These are phyloP conservation scores for Populus hybrid DNA, from an alignment of 441 rosid genomes.

Conservation along the genomic window DNA sequence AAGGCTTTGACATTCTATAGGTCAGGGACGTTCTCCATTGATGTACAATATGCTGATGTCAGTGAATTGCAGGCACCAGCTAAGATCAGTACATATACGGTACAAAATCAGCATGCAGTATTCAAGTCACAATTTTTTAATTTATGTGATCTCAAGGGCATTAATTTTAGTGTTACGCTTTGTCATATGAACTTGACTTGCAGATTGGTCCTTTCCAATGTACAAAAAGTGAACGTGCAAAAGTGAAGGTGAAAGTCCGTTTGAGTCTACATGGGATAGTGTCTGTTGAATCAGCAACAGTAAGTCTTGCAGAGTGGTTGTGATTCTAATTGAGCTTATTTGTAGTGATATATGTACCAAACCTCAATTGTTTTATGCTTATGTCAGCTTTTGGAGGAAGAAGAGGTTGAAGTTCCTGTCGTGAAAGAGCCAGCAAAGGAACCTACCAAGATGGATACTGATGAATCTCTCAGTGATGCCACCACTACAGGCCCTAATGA, in stretches of 20 bases:
- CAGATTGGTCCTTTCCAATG: conserved; percentile 98
- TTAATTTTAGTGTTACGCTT: background rate
- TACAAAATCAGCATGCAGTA: conserved; percentile 16
- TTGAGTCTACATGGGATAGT: conserved; percentile 83
- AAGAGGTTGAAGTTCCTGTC: conserved; percentile 80
- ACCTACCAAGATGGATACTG: conserved; percentile 71
- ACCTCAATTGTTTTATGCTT: background rate
- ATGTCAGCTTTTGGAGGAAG: conserved; percentile 82
- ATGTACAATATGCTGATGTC: conserved; percentile 69
- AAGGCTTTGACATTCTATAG: conserved; percentile 84
- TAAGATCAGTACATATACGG: conserved; percentile 77
- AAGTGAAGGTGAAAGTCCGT: conserved; percentile 84
- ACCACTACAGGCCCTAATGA: conserved; percentile 51
- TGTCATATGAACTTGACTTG: conserved; percentile 12
- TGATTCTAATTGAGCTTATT: background rate
- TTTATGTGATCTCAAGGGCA: background rate
- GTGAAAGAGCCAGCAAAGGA: conserved; percentile 57
- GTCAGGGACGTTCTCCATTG: conserved; percentile 73
- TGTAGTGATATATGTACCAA: too few species aligned
- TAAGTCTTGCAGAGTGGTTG: conserved; percentile 33
- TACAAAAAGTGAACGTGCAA: conserved; percentile 62
- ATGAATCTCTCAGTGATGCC: conserved; percentile 38
- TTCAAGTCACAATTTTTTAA: background rate
- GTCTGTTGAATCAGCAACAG: conserved; percentile 80
- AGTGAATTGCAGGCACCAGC: conserved; percentile 57